Percentiles rank a stretch among this genome's conserved stretches.
These are phyloP conservation scores for Sclerotinia trifoliorum DNA, from an alignment of 2,329 filamentous ascomycete genomes.

Conservation along the genomic window DNA sequence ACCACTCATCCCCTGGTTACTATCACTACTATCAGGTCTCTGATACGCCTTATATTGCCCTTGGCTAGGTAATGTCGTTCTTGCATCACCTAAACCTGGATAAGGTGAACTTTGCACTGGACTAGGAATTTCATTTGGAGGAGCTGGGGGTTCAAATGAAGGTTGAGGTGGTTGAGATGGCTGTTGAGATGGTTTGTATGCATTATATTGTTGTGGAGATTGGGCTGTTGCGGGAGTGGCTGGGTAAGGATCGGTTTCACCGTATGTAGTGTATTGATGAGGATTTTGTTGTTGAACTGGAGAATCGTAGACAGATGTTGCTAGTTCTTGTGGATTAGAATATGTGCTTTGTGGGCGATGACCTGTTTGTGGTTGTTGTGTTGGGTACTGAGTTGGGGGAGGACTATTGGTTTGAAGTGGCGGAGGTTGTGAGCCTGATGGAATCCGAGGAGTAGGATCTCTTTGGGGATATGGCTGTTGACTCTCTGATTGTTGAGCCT, in stretches of 20 bases:
- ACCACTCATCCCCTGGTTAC: slow-evolving; percentile 28
- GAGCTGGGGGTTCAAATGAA: slow-evolving; percentile 36
- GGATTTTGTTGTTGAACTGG: slow-evolving; percentile 55
- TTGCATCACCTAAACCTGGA: slow-evolving; percentile 44
- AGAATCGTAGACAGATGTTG: slow-evolving; percentile 75
- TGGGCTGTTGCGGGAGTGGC: slow-evolving; percentile 29
- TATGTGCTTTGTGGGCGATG: slow-evolving; percentile 67
- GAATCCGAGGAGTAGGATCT: slow-evolving; percentile 51
- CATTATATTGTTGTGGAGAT: slow-evolving; percentile 37
- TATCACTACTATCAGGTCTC: slow-evolving; percentile 34
- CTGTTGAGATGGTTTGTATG: slow-evolving; percentile 36
- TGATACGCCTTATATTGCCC: slow-evolving; percentile 59
- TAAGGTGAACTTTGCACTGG: slow-evolving; percentile 32
- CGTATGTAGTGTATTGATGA: slow-evolving; percentile 38
- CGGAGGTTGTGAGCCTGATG: slow-evolving; percentile 47
- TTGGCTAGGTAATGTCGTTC: slow-evolving; percentile 50
- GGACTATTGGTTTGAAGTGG: slow-evolving; percentile 54
- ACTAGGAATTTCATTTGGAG: slow-evolving; percentile 35
- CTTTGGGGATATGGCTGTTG: slow-evolving; percentile 52
- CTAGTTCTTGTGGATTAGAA: slow-evolving; percentile 72
- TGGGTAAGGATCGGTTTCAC: slow-evolving; percentile 36
- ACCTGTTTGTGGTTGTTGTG: slow-evolving; percentile 45
- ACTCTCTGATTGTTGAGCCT: slow-evolving; percentile 39
- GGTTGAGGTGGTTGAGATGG: slow-evolving; percentile 28
- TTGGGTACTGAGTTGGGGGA: slow-evolving; percentile 49